phyloP scores from a whole-genome alignment of 2,329 filamentous ascomycete species.

The Magnaporthiopsis incrustans region DNA sequence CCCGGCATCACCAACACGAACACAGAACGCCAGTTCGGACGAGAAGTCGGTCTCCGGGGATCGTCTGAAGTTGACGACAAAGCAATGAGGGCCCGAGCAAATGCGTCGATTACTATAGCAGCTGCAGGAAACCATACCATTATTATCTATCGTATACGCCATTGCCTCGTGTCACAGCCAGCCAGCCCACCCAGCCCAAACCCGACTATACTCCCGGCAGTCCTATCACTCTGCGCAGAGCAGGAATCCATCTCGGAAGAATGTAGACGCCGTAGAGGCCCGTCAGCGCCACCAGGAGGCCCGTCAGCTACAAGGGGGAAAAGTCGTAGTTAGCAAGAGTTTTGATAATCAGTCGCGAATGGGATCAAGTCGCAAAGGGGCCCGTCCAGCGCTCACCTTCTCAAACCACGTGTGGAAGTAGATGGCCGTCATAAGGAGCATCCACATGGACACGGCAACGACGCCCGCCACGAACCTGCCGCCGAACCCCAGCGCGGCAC shows the following conservation, averaged over 20 bases:
- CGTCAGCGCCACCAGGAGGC: slow-evolving; percentile 38
- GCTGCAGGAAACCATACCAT: background rate
- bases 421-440: slow-evolving; percentile 96
- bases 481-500: slow-evolving; percentile 32
- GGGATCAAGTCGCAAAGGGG: too few species aligned
- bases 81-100: background rate
- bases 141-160: background rate
- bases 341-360: background rate
- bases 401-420: slow-evolving; percentile 99
- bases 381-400: slow-evolving; percentile 47
- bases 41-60: too few species aligned
- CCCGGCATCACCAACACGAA: background rate
- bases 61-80: background rate
- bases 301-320: slow-evolving; percentile 32
- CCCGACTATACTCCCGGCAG: slow-evolving; percentile 35
- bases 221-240: slow-evolving; percentile 35
- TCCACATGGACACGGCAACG: slow-evolving; percentile 74
- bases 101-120: background rate
- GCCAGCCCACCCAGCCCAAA: background rate
- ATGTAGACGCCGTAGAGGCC: slow-evolving; percentile 44
- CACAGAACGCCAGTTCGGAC: background rate
- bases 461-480: slow-evolving; percentile 54
- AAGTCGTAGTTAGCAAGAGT: slow-evolving; percentile 15
- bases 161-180: background rate
- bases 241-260: slow-evolving; percentile 42